These are phyloP conservation scores for Leccinum disarticulatum DNA, from an alignment of 768 basidiomycete genomes.

Conservation along the genomic window DNA sequence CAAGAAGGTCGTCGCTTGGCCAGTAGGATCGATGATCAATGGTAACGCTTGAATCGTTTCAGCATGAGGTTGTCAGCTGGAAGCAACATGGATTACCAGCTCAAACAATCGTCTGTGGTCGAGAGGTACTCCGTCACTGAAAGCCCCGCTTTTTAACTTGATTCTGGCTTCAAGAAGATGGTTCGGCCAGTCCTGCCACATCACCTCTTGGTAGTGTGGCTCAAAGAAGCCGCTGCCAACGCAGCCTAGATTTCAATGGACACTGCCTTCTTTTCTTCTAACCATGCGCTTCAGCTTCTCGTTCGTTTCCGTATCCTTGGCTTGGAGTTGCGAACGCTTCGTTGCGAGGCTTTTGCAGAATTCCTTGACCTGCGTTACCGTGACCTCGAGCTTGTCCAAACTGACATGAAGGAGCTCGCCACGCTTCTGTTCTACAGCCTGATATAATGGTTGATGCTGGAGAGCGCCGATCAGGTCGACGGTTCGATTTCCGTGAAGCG, in stretches of 20 bases:
- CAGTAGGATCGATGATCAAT: slow-evolving; percentile 96
- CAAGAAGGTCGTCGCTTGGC: slow-evolving; percentile 93
- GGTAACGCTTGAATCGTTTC: slow-evolving; percentile 98
- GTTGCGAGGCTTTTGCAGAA: slow-evolving; percentile 92
- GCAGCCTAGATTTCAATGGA: slow-evolving; percentile 96
- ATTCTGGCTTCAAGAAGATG: slow-evolving; percentile 89
- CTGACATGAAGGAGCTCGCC: slow-evolving; percentile 97
- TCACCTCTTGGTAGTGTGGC: slow-evolving; percentile 93
- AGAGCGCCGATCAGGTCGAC: slow-evolving; percentile 9
- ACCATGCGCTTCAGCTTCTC: slow-evolving; percentile 98
- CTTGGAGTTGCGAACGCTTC: slow-evolving; percentile 89
- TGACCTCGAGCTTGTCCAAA: slow-evolving; percentile 93
- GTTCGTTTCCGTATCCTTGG: slow-evolving; percentile 94
- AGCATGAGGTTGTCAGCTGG: slow-evolving; percentile 97
- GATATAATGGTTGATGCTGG: slow-evolving; percentile 95
- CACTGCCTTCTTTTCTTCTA: slow-evolving; percentile 93
- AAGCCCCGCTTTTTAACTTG: slow-evolving; percentile 79
- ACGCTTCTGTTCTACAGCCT: slow-evolving; percentile 86
- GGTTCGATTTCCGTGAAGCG: neutral
- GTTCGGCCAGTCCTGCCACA: slow-evolving; percentile 96
- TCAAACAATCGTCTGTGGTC: slow-evolving; percentile 92
- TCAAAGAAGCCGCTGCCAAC: slow-evolving; percentile 95
- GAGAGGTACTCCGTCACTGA: slow-evolving; percentile 95
- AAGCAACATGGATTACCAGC: slow-evolving; percentile 93
- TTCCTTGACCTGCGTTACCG: slow-evolving; percentile 93